Percentiles rank a stretch among this genome's conserved stretches.
phyloP scores from a whole-genome alignment of 768 basidiomycete species.

The Kondoa malvinella region DNA sequence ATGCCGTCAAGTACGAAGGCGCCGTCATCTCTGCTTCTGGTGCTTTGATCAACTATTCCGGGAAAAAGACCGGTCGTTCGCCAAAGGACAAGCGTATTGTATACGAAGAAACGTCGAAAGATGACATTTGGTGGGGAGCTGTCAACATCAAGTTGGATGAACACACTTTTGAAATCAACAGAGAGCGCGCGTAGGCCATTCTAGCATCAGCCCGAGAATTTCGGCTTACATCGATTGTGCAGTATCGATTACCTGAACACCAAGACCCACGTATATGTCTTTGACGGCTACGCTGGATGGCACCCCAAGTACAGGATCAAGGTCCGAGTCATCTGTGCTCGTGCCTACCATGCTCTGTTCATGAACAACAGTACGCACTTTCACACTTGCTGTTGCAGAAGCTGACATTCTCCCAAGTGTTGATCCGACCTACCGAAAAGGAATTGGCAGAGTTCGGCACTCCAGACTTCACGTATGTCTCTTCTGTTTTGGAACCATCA shows the following conservation, averaged over 20 bases:
- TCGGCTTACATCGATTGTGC: no score
- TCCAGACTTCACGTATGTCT: slow-evolving; percentile 62
- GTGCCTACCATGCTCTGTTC: slow-evolving; percentile 91
- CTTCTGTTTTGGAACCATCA: slow-evolving; percentile 27
- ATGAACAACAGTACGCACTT: slow-evolving; percentile 28
- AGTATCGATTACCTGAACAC: slow-evolving; percentile 94
- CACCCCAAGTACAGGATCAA: slow-evolving; percentile 99
- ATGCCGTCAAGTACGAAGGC: slow-evolving; percentile 94
- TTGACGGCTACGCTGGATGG: slow-evolving; percentile 93
- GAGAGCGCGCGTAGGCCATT: slow-evolving; percentile 60
- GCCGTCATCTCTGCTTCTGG: slow-evolving; percentile 93
- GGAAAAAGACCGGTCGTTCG: slow-evolving; percentile 93
- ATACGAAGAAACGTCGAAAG: slow-evolving; percentile 86
- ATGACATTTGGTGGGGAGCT: slow-evolving; percentile 98
- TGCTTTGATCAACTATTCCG: slow-evolving; percentile 97
- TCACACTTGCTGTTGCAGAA: neutral
- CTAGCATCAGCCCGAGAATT: neutral
- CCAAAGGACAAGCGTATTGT: slow-evolving; percentile 99
- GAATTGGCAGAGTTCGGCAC: slow-evolving; percentile 88
- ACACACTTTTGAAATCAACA: slow-evolving; percentile 96
- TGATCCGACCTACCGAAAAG: slow-evolving; percentile 90
- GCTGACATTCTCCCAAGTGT: slow-evolving; percentile 41
- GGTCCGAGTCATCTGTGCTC: slow-evolving; percentile 94
- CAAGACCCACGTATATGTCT: slow-evolving; percentile 81
- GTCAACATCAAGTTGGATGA: slow-evolving; percentile 77